Base-by-base conservation (phyloP, 176 grass and related monocot genomes). In the Aegilops tauschii region DNA sequence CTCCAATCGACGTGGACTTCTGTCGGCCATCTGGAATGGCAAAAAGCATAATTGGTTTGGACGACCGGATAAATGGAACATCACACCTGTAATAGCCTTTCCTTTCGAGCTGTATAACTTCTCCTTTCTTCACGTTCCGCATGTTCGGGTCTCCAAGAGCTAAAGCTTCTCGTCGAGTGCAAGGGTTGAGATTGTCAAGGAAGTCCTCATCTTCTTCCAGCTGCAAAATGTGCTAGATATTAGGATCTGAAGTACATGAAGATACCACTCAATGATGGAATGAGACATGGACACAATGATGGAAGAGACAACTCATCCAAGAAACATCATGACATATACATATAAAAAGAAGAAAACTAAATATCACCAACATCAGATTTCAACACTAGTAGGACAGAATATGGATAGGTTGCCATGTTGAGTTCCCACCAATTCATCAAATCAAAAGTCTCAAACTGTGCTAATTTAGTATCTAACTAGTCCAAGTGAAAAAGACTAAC, bases 61-160 rank as follows among this genome's bases (percentile, higher is more conserved):
- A 92, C 17, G 72, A 54, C 49, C 90, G 80, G 28, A 96, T 36
- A 88, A 94, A 98, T 44, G 96, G 93, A 34, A 90, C 83, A 62
- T 98, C 96, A 49, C 96, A 98, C 34, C 92, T 82, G 82, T 91
- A 98, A 73, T 96, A 98, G 21, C 91, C 90, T 73, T 98, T 98
- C 78, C 96, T 96, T 91, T 98, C 96, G 6, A 98, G 86, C 87
- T 98, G 96, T 80, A 98, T 89, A 69, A 94, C 75, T 85, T 98
- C 93, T 80, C 96, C 96, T 31, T 85, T 79, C 68, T 98, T 96
- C 54, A 98, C 42, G 72, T 94, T 94, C 39, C 85, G 47, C 90
- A 96, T 94, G 79, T 91, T 95, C 0, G 92, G 61, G 37, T 98
- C 96, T 14, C 96, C 96, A 74, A 96, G 70, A 73, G 93, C 96